Evolutionary conservation across 306 rosid species (phyloP).

Genomic region (Fragaria ananassa): DNA sequence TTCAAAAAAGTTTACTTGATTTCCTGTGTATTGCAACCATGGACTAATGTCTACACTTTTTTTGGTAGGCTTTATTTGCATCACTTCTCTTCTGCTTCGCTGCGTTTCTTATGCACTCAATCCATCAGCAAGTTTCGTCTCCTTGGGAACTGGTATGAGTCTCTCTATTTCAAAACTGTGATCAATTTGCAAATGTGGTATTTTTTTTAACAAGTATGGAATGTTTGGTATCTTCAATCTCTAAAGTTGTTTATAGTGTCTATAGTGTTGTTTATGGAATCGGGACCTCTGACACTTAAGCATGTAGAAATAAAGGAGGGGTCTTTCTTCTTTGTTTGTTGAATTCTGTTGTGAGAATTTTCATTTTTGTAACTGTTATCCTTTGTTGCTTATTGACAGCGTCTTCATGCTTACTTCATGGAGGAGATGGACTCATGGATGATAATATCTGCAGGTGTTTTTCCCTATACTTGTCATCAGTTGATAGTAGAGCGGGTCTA

Average conservation of each 20-base stretch:
- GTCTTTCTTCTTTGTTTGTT: background rate
- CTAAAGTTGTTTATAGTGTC: too few species aligned
- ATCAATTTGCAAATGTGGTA: background rate
- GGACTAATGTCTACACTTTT: background rate
- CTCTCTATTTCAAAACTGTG: background rate
- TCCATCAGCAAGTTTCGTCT: slow-evolving; percentile 62
- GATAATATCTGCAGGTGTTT: slow-evolving; percentile 74
- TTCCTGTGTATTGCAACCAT: background rate
- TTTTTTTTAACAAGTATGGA: background rate
- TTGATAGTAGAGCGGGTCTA: background rate
- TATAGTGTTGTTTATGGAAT: background rate
- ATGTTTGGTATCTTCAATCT: background rate
- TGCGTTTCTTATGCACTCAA: slow-evolving; percentile 63
- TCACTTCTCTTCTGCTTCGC: slow-evolving; percentile 54
- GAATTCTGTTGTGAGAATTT: background rate
- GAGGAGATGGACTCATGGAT: slow-evolving; percentile 77
- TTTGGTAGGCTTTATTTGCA: slow-evolving; percentile 60
- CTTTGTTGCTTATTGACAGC: slow-evolving; percentile 49
- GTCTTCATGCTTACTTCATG: slow-evolving; percentile 87
- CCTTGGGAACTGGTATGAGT: slow-evolving; percentile 89
- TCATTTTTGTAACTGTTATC: background rate
- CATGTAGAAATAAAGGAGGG: background rate
- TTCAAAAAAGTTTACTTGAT: background rate
- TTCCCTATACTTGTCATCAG: slow-evolving; percentile 12
- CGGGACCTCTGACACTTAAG: background rate